Percentiles rank a stretch among this genome's conserved stretches.
phyloP scores from a whole-genome alignment of 169 alveolate genomes.

The Plasmodium cynomolgi region DNA sequence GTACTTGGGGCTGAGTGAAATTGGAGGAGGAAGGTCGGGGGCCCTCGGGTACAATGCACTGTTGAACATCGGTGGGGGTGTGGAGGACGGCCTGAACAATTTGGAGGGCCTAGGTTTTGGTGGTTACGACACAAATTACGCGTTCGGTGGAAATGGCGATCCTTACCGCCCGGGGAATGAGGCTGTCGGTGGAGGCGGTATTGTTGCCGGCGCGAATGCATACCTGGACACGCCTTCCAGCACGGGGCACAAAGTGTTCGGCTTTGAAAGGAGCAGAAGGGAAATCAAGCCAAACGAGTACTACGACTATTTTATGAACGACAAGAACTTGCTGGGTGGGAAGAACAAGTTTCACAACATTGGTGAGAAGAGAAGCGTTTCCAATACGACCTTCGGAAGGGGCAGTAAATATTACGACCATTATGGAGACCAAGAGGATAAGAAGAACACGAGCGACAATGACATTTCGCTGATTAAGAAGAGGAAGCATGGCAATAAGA shows the following conservation, averaged over 20 bases:
- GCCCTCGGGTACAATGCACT: not conserved
- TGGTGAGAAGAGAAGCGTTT: constrained; percentile 54
- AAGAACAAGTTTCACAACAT: constrained; percentile 26
- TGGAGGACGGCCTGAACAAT: not conserved
- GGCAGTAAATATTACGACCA: constrained; percentile 27
- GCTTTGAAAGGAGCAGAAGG: constrained; percentile 26
- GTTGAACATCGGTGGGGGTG: constrained; percentile 1
- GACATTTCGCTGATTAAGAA: constrained; percentile 25
- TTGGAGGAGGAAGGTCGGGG: not conserved
- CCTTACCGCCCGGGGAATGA: not conserved
- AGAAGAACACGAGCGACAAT: constrained; percentile 66
- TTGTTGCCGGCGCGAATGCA: not conserved
- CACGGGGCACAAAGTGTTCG: constrained; percentile 17
- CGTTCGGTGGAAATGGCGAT: not conserved
- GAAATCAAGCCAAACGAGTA: constrained; percentile 21
- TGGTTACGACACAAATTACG: not conserved
- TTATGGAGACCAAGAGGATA: constrained; percentile 35
- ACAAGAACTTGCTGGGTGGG: not conserved
- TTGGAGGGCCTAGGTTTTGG: not conserved
- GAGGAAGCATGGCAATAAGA: constrained; percentile 33
- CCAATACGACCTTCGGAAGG: constrained; percentile 55
- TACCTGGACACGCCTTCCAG: not conserved
- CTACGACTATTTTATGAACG: constrained; percentile 40
- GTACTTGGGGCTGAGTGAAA: not conserved
- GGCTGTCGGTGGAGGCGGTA: not conserved